Percentiles rank a stretch among this genome's conserved stretches.
These are phyloP conservation scores for Ogataea parapolymorpha DNA, from an alignment of 805 yeast genomes.

Conservation along the genomic window DNA sequence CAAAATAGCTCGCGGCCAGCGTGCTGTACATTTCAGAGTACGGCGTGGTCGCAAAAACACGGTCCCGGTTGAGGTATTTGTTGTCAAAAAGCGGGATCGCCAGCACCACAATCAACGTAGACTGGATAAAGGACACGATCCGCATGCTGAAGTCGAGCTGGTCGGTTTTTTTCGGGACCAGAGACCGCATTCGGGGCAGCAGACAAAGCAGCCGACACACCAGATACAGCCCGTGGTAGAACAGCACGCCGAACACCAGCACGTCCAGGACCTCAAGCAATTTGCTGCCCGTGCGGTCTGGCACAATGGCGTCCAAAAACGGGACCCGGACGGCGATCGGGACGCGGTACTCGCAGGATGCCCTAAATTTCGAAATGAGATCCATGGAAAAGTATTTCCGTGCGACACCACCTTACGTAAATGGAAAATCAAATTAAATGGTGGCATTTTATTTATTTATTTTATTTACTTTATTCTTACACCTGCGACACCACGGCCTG, in stretches of 20 bases:
- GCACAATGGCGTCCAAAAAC: constrained; percentile 7
- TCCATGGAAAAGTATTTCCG: constrained; percentile 2
- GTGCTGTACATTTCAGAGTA: constrained; percentile 29
- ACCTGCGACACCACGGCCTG: constrained; percentile 31
- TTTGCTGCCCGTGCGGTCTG: constrained; percentile 8
- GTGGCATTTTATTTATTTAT: not conserved
- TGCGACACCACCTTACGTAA: not conserved
- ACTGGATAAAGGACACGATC: constrained; percentile 34
- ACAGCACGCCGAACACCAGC: constrained; percentile 19
- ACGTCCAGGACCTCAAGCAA: constrained; percentile 21
- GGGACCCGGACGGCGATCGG: constrained; percentile 16
- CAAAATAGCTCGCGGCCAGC: constrained; percentile 34
- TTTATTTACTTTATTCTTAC: constrained; percentile 6
- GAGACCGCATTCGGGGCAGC: constrained; percentile 10
- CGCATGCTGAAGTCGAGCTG: constrained; percentile 32
- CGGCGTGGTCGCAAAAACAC: constrained; percentile 34
- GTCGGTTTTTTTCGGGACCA: constrained; percentile 17
- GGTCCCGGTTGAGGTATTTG: constrained; percentile 26
- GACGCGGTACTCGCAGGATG: constrained; percentile 3
- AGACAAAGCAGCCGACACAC: constrained; percentile 16
- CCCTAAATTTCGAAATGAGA: constrained; percentile 3
- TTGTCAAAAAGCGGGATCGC: constrained; percentile 32
- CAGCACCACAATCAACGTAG: constrained; percentile 28
- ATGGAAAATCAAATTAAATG: not conserved
- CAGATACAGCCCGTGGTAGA: constrained; percentile 18